These are phyloP conservation scores for Lentinula guzmanii DNA, from an alignment of 768 basidiomycete species.

Conservation along the genomic window DNA sequence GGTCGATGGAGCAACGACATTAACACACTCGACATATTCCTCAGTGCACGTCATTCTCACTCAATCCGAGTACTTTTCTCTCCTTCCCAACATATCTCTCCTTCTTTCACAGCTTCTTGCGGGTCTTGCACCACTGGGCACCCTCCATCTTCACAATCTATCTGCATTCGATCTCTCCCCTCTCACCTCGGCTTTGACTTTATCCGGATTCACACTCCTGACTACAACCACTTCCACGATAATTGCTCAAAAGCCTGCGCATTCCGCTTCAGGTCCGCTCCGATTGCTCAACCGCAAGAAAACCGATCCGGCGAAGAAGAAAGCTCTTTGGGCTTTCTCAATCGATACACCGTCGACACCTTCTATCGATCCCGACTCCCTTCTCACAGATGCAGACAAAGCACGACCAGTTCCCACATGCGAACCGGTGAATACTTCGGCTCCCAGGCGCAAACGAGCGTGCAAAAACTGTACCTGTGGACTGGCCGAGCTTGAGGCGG, in stretches of 20 bases:
- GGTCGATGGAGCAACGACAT: conserved; percentile 63
- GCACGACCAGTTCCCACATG: conserved; percentile 72
- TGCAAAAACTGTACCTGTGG: conserved; percentile 98
- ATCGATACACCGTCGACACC: conserved; percentile 52
- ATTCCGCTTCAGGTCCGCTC: conserved; percentile 28
- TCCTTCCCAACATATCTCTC: conserved; percentile 43
- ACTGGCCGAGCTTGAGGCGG: conserved; percentile 87
- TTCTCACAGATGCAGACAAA: conserved; percentile 81
- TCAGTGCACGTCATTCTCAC: conserved; percentile 67
- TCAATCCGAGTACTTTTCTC: conserved; percentile 51
- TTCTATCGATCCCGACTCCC: conserved; percentile 73
- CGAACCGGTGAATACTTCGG: conserved; percentile 49
- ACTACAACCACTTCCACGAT: conserved; percentile 39
- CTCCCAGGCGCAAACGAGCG: conserved; percentile 76
- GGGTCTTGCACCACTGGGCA: conserved; percentile 63
- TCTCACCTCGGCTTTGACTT: conserved; percentile 54
- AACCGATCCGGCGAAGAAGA: conserved; percentile 68
- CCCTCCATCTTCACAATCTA: conserved; percentile 58
- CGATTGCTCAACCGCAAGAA: conserved; percentile 49
- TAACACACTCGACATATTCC: conserved; percentile 50
- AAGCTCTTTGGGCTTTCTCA: conserved; percentile 82
- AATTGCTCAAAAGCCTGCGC: conserved; percentile 67
- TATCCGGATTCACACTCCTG: conserved; percentile 60
- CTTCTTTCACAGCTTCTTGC: conserved; percentile 57
- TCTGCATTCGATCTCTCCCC: conserved; percentile 29